These are phyloP conservation scores for Lasiosphaeria ovina DNA, from an alignment of 495 filamentous ascomycete genomes.

Conservation along the genomic window DNA sequence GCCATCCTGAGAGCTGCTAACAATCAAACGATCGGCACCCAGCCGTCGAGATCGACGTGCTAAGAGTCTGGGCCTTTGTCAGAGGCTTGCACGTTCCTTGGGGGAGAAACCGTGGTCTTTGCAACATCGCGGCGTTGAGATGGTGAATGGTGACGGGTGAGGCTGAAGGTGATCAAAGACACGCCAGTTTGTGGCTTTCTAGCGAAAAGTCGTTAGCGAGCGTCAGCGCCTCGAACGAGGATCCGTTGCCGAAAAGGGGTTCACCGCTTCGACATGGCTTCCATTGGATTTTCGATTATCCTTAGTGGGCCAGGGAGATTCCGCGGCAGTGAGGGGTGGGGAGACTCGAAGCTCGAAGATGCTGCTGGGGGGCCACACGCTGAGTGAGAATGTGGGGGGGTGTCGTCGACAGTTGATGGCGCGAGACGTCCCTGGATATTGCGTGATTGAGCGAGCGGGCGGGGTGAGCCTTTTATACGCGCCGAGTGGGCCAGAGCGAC, in stretches of 20 bases:
- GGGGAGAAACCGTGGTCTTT: too few relatives aligned
- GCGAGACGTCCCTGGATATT: slow-evolving; percentile 1
- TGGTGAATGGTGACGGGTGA: neutral
- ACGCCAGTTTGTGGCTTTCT: neutral
- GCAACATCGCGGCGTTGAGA: neutral
- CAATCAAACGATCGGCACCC: too few relatives aligned
- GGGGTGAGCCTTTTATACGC: neutral
- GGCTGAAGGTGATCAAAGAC: neutral
- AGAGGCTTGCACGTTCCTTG: too few relatives aligned
- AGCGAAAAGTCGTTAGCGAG: too few relatives aligned
- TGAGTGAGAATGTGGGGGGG: neutral
- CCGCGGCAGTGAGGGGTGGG: neutral
- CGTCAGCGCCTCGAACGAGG: too few relatives aligned
- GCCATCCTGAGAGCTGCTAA: too few relatives aligned
- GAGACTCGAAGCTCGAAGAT: neutral
- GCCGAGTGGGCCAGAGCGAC: neutral
- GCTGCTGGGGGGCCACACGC: neutral
- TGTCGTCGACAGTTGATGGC: neutral
- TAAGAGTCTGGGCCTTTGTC: too few relatives aligned
- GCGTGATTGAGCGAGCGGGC: neutral
- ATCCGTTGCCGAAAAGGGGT: neutral
- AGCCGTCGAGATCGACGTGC: too few relatives aligned
- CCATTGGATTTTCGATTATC: neutral
- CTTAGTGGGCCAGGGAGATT: neutral
- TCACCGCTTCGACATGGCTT: neutral